Evolutionary conservation across 371 early-diverging fungal genomes (phyloP).

Genomic region (Mucor piriformis): DNA sequence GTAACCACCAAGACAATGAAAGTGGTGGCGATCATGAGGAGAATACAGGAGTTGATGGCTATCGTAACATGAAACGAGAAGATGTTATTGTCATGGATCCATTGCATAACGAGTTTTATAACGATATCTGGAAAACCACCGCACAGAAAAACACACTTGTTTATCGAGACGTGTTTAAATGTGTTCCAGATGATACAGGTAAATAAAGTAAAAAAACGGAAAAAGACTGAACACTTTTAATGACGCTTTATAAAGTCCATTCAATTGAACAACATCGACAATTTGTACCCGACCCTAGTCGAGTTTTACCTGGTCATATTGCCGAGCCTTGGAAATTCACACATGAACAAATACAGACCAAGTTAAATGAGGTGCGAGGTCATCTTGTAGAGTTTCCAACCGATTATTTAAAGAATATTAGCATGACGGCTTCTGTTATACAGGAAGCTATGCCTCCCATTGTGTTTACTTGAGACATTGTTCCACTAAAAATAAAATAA

Average conservation of each 20-base stretch:
- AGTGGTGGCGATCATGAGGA: not conserved
- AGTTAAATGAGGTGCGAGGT: conserved; percentile 38
- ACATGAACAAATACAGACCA: conserved; percentile 41
- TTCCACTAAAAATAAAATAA: not conserved
- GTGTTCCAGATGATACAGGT: conserved; percentile 85
- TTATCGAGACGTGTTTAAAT: conserved; percentile 78
- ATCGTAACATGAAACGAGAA: conserved; percentile 19
- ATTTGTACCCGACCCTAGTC: conserved; percentile 58
- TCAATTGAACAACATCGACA: conserved; percentile 56
- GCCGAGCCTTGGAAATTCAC: conserved; percentile 46
- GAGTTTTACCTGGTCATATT: conserved; percentile 58
- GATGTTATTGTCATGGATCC: conserved; percentile 72
- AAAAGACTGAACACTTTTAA: not conserved
- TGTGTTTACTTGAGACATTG: conserved; percentile 42
- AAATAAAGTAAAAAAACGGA: not conserved
- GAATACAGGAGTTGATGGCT: conserved; percentile 2
- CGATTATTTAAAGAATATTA: conserved; percentile 70
- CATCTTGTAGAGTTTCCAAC: conserved; percentile 76
- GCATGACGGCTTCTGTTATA: conserved; percentile 62
- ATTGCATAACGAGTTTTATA: conserved; percentile 63
- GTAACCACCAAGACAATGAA: not conserved
- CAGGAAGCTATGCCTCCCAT: conserved; percentile 55
- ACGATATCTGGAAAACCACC: conserved; percentile 62
- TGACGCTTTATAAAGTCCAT: conserved; percentile 27
- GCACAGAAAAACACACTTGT: conserved; percentile 71